Percentiles rank a stretch among this genome's conserved stretches.
These are phyloP conservation scores for Acer saccharum DNA, from an alignment of 345 rosid genomes.

Conservation along the genomic window DNA sequence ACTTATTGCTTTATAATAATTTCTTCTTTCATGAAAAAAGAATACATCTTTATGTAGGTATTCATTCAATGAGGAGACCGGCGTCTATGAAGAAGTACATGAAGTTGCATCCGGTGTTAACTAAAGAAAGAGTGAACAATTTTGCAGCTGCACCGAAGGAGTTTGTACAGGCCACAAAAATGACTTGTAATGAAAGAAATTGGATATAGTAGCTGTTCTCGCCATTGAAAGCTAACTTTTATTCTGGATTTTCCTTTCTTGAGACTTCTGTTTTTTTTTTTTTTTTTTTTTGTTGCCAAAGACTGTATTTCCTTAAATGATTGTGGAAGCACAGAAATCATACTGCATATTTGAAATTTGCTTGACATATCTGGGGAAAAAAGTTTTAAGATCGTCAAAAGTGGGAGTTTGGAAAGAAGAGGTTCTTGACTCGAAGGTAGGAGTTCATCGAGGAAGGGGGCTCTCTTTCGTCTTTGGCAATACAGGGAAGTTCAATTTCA, in stretches of 20 bases:
- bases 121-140: constrained; percentile 9
- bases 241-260: neutral
- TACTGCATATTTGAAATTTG: neutral
- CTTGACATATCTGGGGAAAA: too few species aligned
- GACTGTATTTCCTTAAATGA: neutral
- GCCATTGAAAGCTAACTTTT: neutral
- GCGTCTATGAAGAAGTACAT: constrained; percentile 45
- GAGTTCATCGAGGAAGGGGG: neutral
- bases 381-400: too few species aligned
- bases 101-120: constrained; percentile 27
- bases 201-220: neutral
- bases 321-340: neutral
- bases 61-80: constrained; percentile 56
- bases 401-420: too few species aligned
- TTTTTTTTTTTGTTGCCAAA: too few species aligned
- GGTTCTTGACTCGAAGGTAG: neutral
- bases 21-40: neutral
- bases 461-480: neutral
- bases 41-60: constrained; percentile 38
- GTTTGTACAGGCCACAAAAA: constrained; percentile 11
- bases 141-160: neutral
- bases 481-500: neutral
- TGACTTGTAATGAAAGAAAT: neutral
- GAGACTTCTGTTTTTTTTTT: neutral
- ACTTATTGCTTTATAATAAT: neutral